Evolutionary conservation across 75 land plant genomes (phyloP).

Genomic region (Sequoiadendron giganteum): DNA sequence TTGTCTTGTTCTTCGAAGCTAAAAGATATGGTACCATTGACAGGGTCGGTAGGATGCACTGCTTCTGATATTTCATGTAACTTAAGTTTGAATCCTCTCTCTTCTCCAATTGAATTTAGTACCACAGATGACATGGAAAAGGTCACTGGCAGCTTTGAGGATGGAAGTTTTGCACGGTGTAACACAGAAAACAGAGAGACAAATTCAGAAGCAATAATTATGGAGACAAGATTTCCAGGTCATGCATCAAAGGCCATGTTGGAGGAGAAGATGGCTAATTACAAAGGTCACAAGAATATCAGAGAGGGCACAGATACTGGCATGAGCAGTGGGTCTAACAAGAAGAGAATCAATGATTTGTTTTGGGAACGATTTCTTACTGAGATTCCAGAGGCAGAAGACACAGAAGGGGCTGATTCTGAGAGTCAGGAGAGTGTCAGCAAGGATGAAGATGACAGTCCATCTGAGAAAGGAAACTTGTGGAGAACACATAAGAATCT

Average conservation of each 20-base stretch:
- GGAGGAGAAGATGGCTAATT: not conserved
- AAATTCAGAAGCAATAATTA: not conserved
- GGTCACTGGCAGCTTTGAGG: constrained; percentile 8
- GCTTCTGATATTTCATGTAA: constrained; percentile 42
- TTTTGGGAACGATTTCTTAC: constrained; percentile 82
- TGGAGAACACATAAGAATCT: constrained; percentile 20
- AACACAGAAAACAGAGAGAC: constrained; percentile 17
- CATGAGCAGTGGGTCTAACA: not conserved
- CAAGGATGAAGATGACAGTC: constrained; percentile 30
- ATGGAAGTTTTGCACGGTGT: constrained; percentile 9
- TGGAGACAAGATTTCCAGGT: constrained; percentile 1
- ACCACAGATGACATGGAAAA: constrained; percentile 14
- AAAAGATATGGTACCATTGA: constrained; percentile 12
- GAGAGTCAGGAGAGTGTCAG: constrained; percentile 16
- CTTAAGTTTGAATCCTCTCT: constrained; percentile 51
- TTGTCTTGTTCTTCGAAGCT: constrained; percentile 8
- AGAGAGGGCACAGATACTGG: constrained; percentile 1
- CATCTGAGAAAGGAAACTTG: constrained; percentile 6
- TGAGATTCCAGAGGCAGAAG: constrained; percentile 65
- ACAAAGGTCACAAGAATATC: not conserved
- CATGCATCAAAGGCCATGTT: not conserved
- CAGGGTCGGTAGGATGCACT: constrained; percentile 26
- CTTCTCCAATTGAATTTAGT: constrained; percentile 37
- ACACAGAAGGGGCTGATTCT: constrained; percentile 65
- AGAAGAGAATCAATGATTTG: constrained; percentile 52